These are phyloP conservation scores for Xylaria curta DNA, from an alignment of 495 filamentous ascomycete genomes.

Conservation along the genomic window DNA sequence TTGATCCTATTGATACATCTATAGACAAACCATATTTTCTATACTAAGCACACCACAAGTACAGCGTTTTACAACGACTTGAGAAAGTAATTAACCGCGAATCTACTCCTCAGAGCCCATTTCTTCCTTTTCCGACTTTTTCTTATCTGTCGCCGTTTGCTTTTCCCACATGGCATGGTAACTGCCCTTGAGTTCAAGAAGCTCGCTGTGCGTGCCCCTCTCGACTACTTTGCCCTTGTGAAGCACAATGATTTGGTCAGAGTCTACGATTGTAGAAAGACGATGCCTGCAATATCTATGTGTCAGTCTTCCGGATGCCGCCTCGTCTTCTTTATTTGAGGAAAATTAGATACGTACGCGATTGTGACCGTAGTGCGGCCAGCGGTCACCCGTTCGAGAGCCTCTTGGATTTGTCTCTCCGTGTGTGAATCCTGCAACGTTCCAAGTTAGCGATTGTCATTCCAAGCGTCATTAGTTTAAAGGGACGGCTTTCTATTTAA, in stretches of 20 bases:
- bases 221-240: conserved; percentile 78
- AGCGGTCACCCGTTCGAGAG: conserved; percentile 69
- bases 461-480: not conserved
- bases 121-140: conserved; percentile 64
- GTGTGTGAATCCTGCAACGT: conserved; percentile 62
- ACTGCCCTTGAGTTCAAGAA: conserved; percentile 68
- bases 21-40: not conserved
- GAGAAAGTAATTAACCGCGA: conserved; percentile 13
- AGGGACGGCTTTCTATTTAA: not conserved
- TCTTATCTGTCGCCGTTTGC: conserved; percentile 76
- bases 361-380: conserved; percentile 71
- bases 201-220: conserved; percentile 74
- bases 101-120: conserved; percentile 51
- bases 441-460: not conserved
- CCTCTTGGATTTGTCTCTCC: conserved; percentile 82
- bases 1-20: conserved; percentile 10
- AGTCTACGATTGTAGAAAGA: conserved; percentile 79
- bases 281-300: conserved; percentile 57
- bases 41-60: not conserved
- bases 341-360: conserved; percentile 36
- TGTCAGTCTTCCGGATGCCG: conserved; percentile 14
- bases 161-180: conserved; percentile 87
- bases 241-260: conserved; percentile 81
- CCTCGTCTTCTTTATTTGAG: not conserved
- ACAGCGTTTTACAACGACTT: not conserved